Base-by-base conservation (phyloP, 2,329 filamentous ascomycete genomes). In the Fusarium chaquense region DNA sequence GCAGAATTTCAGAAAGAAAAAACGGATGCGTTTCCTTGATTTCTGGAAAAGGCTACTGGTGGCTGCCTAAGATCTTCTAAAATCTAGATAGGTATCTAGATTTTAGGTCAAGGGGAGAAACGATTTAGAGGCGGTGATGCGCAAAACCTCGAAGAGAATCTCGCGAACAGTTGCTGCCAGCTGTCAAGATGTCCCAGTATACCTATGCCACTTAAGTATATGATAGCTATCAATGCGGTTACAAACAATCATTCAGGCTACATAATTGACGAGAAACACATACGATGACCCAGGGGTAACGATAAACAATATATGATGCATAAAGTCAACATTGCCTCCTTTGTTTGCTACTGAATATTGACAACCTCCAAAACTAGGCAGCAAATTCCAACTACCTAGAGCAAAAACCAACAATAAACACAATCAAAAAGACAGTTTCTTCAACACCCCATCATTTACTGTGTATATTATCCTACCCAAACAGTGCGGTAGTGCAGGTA, bases 401-500 rank as follows among this genome's bases (percentile, higher is more conserved):
- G 18, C 18, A 20, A 55, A 20, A 36, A 16, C 5, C 35, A 55
- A 40, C 9, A n/a, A 5, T 4, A 2, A 13, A 18, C 5, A 22
- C n/a, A 12, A 32, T 24, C 24, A 41, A 4, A 5, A 32, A 41
- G 28, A 2, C 15, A 5, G 24, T 13, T 24, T 41, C 22, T 20
- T 7, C 16, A 24, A 7, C 4, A 1, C 5, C 4, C 30, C 22
- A 28, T 30, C 7, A n/a, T 40, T 33, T 22, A 15, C 33, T 12
- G 38, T 40, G 38, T 26, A 58, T 33, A 7, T 22, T 28, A 12
- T 22, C 15, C 18, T 22, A 15, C 9, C 11, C 28, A 63, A 67
- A 67, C 51, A 33, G 35, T 56, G 30, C 26, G 50, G 38, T 38
- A 38, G 54, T 54, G 53, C 52, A 71, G 32, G 47, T 61, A 67